A percentile compares a stretch with the other conserved stretches of the same genome.
These are phyloP conservation scores for Mycena galericulata DNA, from an alignment of 768 basidiomycete genomes.

Conservation along the genomic window DNA sequence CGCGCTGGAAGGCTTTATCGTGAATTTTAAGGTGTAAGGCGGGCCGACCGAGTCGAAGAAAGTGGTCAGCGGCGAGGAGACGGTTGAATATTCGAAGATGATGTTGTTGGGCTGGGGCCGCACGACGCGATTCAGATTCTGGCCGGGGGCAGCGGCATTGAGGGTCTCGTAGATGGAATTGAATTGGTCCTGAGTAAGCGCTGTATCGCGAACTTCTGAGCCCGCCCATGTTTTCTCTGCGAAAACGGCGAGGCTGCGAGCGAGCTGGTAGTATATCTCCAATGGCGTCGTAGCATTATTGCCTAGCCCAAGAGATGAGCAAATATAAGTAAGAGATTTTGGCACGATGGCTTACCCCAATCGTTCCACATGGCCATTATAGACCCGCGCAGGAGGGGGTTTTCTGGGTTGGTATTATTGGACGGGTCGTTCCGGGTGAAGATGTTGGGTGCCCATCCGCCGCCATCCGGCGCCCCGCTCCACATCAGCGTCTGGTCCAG, in stretches of 20 bases:
- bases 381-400: conserved; percentile 46
- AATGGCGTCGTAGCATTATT: conserved; percentile 58
- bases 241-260: conserved; percentile 54
- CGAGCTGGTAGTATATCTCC: conserved; percentile 57
- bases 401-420: conserved; percentile 47
- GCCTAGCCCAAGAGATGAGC: conserved; percentile 26
- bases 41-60: conserved; percentile 54
- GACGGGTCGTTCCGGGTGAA: conserved; percentile 42
- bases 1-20: conserved; percentile 43
- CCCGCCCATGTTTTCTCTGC: conserved; percentile 59
- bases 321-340: neutral
- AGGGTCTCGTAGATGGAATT: conserved; percentile 48
- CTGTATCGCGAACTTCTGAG: conserved; percentile 48
- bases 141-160: conserved; percentile 54
- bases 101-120: conserved; percentile 40
- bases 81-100: conserved; percentile 43
- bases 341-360: conserved; percentile 42
- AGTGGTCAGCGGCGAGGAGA: conserved; percentile 42
- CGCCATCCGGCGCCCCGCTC: conserved; percentile 42
- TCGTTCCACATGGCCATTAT: conserved; percentile 57
- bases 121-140: conserved; percentile 58
- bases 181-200: conserved; percentile 51
- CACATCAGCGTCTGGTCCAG: conserved; percentile 47
- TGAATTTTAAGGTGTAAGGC: conserved; percentile 56
- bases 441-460: conserved; percentile 53